Conservation (phyloP, 2,329 filamentous ascomycete species). For the Orbilia quercus region DNA sequence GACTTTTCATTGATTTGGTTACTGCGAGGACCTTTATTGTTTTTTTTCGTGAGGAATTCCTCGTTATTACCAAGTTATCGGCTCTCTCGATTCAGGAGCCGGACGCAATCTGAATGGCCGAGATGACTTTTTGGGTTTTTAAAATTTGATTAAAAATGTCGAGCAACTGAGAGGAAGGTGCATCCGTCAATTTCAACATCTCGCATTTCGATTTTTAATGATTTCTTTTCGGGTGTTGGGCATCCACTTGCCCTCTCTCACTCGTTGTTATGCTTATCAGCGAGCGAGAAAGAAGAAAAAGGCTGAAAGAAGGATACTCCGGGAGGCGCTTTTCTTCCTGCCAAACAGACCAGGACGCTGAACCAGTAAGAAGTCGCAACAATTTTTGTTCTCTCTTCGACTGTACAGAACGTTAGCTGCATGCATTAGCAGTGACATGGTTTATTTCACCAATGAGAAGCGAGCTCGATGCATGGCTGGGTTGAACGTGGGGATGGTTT, state of each 20-base stretch:
- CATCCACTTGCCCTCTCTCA: slow-evolving; percentile 26
- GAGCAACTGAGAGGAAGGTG: slow-evolving; percentile 49
- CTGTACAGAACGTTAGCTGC: slow-evolving; percentile 41
- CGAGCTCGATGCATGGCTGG: slow-evolving; percentile 52
- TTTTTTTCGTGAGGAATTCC: slow-evolving; percentile 48
- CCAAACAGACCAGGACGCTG: slow-evolving; percentile 22
- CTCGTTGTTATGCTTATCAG: slow-evolving; percentile 2
- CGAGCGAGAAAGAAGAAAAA: neutral
- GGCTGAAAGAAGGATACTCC: slow-evolving; percentile 26
- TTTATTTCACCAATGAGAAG: slow-evolving; percentile 46
- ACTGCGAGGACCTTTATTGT: neutral
- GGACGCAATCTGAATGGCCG: slow-evolving; percentile 35
- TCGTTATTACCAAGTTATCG: slow-evolving; percentile 36
- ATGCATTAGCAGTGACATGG: slow-evolving; percentile 54
- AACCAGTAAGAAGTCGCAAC: slow-evolving; percentile 30
- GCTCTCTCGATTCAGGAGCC: slow-evolving; percentile 47
- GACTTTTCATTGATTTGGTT: no score
- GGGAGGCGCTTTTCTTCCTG: slow-evolving; percentile 24
- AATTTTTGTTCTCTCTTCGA: slow-evolving; percentile 18
- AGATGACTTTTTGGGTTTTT: slow-evolving; percentile 29
- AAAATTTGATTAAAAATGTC: slow-evolving; percentile 47
- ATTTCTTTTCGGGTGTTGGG: no score
- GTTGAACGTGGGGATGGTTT: slow-evolving; percentile 50
- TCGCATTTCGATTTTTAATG: slow-evolving; percentile 17
- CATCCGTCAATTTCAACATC: slow-evolving; percentile 46